phyloP scores from a whole-genome alignment of 129 eudicot species.

The Smallanthus sonchifolius region DNA sequence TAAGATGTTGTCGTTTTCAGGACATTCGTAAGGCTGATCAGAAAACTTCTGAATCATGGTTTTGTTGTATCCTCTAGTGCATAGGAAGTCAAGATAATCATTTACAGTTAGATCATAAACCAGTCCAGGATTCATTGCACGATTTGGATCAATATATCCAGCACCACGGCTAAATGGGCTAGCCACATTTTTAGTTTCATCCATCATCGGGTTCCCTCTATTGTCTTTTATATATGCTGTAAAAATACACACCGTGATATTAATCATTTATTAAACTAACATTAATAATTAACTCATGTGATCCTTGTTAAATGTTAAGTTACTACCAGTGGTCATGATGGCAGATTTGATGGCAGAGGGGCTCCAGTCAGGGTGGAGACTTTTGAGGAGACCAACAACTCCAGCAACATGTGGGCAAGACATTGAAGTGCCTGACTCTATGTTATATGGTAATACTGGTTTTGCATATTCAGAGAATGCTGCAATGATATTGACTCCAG shows the following conservation, averaged over 20 bases:
- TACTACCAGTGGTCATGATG: constrained; percentile 90
- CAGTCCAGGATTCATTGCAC: constrained; percentile 78
- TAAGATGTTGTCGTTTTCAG: constrained; percentile 22
- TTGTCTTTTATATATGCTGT: constrained; percentile 70
- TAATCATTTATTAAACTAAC: background rate
- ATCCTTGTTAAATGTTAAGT: background rate
- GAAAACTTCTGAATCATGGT: constrained; percentile 34
- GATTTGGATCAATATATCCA: constrained; percentile 75
- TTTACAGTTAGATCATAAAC: constrained; percentile 55
- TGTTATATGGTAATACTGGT: constrained; percentile 34
- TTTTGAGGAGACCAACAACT: constrained; percentile 66
- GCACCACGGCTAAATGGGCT: constrained; percentile 69
- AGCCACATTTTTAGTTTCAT: constrained; percentile 25
- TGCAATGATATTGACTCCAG: constrained; percentile 78
- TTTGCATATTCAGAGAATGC: constrained; percentile 46
- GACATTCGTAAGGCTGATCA: constrained; percentile 37
- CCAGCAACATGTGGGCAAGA: constrained; percentile 91
- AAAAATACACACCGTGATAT: background rate
- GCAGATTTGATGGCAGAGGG: constrained; percentile 86
- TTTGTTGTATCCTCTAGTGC: constrained; percentile 62
- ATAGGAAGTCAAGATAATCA: constrained; percentile 73
- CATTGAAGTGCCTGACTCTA: constrained; percentile 82
- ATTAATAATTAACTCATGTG: background rate
- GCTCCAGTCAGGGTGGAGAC: constrained; percentile 70
- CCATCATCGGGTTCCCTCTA: constrained; percentile 40